A percentile compares a stretch with the other conserved stretches of the same genome.
Conservation (phyloP, 768 basidiomycete species). For the Suillus hirtellus region DNA sequence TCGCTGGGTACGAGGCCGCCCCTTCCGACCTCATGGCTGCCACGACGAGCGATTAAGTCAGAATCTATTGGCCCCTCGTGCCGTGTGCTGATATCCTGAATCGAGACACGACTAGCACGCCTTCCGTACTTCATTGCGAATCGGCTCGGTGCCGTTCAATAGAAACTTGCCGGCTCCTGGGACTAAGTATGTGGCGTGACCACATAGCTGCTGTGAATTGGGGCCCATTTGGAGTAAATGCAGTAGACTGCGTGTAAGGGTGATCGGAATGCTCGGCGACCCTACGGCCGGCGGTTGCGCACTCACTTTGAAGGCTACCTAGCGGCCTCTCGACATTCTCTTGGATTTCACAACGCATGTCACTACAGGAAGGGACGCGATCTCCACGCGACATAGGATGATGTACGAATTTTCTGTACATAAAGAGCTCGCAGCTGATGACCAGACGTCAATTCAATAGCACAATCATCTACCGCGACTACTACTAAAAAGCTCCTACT, state of each 20-base stretch:
- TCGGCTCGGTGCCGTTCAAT: slow-evolving; percentile 7
- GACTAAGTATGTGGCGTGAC: slow-evolving; percentile 2
- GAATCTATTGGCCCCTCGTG: neutral
- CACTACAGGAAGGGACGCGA: slow-evolving; percentile 36
- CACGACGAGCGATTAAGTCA: slow-evolving; percentile 7
- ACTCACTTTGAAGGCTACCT: slow-evolving; percentile 14
- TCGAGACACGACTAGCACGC: slow-evolving; percentile 4
- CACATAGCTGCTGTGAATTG: neutral
- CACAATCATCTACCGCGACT: neutral
- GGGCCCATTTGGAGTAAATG: neutral
- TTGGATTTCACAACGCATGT: slow-evolving; percentile 23
- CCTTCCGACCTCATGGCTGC: slow-evolving; percentile 10
- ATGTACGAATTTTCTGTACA: slow-evolving; percentile 30
- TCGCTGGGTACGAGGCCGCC: slow-evolving; percentile 9
- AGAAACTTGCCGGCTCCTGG: neutral
- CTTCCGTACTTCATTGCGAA: slow-evolving; percentile 5
- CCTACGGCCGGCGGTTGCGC: slow-evolving; percentile 12
- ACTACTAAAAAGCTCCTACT: neutral
- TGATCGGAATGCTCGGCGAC: slow-evolving; percentile 12
- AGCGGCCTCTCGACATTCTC: slow-evolving; percentile 9
- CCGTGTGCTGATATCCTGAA: slow-evolving; percentile 4
- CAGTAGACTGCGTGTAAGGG: neutral
- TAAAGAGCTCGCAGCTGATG: slow-evolving; percentile 23
- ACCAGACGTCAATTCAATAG: neutral
- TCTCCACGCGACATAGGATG: slow-evolving; percentile 38